phyloP scores from a whole-genome alignment of 1,139 yeast species.

The Debaryomyces subglobosus region DNA sequence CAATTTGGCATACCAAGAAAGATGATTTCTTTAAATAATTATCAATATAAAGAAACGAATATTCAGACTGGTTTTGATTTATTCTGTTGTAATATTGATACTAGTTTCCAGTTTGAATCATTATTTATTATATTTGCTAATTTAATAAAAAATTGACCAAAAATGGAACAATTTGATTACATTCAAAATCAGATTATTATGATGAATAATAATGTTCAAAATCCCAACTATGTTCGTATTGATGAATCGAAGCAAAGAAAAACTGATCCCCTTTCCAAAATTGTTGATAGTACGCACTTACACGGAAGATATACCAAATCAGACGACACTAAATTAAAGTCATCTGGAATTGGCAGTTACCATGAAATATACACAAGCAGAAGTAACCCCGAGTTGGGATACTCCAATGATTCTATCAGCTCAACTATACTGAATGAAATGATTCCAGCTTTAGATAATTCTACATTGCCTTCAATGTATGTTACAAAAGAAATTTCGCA shows the following conservation, averaged over 20 bases:
- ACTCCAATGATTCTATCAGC: background rate
- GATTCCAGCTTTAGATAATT: background rate
- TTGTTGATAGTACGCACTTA: background rate
- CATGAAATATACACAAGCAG: background rate
- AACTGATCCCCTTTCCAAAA: background rate
- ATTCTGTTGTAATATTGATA: background rate
- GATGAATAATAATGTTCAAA: background rate
- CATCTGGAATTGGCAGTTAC: background rate
- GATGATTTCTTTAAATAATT: background rate
- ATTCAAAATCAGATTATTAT: background rate
- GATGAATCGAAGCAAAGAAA: background rate
- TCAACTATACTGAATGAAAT: background rate
- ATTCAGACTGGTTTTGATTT: background rate
- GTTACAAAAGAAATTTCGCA: slow-evolving; percentile 7
- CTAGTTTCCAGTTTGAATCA: background rate
- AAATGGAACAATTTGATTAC: slow-evolving; percentile 1
- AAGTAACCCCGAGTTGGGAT: background rate
- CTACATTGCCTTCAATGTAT: slow-evolving; percentile 4
- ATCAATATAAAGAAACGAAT: slow-evolving; percentile 2
- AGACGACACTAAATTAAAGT: background rate
- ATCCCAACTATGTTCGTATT: background rate
- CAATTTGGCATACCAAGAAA: slow-evolving; percentile 6
- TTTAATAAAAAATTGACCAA: background rate
- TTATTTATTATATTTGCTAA: background rate
- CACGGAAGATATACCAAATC: background rate